phyloP scores from a whole-genome alignment of 2,329 filamentous ascomycete species.

The Fusarium annulatum region DNA sequence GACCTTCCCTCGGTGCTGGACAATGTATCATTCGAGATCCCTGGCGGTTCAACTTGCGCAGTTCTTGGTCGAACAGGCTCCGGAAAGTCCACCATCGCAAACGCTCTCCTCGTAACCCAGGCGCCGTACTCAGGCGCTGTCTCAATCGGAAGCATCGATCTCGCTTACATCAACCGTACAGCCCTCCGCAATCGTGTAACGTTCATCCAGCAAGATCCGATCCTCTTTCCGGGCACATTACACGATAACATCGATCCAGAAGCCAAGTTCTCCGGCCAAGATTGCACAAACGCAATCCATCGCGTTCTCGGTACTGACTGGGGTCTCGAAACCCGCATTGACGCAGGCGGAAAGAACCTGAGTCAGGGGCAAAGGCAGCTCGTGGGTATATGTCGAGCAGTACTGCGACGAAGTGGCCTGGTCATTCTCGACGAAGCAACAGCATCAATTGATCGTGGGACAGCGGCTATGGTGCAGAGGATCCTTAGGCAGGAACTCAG shows the following conservation, averaged over 20 bases:
- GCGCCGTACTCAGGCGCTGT: constrained; percentile 63
- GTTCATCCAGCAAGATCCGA: constrained; percentile 73
- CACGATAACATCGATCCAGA: constrained; percentile 77
- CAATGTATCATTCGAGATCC: constrained; percentile 77
- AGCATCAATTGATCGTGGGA: constrained; percentile 70
- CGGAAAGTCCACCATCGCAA: constrained; percentile 82
- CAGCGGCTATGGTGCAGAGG: constrained; percentile 67
- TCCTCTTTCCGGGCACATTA: constrained; percentile 68
- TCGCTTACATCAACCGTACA: constrained; percentile 65
- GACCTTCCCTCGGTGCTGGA: constrained; percentile 78
- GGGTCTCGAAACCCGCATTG: constrained; percentile 62
- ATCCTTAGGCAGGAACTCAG: constrained; percentile 66
- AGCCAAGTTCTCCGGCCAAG: constrained; percentile 64
- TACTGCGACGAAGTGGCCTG: constrained; percentile 69
- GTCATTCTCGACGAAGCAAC: constrained; percentile 74
- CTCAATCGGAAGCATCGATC: constrained; percentile 64
- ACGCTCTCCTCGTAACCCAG: constrained; percentile 68
- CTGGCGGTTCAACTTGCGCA: constrained; percentile 69
- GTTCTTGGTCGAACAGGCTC: constrained; percentile 87
- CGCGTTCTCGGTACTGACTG: constrained; percentile 68
- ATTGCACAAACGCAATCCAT: constrained; percentile 63
- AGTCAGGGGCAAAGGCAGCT: constrained; percentile 73
- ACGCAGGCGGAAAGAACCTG: constrained; percentile 70
- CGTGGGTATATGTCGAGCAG: constrained; percentile 68
- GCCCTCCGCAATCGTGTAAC: constrained; percentile 67